Conservation (phyloP, 768 basidiomycete genomes). For the Ramaria rubella region DNA sequence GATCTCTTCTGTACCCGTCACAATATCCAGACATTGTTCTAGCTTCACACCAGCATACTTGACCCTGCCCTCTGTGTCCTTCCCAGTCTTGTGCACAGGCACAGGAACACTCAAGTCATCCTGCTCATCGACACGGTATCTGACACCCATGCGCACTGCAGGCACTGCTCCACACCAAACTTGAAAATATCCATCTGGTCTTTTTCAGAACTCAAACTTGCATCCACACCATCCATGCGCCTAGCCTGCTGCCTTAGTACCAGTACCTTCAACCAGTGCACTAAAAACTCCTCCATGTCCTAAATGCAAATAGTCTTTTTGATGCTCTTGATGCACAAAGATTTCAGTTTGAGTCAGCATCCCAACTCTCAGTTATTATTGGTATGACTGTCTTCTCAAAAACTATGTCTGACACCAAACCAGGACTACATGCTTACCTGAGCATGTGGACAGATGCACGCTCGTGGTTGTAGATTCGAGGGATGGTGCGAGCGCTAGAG, state of each 20-base stretch:
- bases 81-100: conserved; percentile 45
- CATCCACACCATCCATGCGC: conserved; percentile 31
- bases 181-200: conserved; percentile 75
- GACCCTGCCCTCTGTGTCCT: conserved; percentile 53
- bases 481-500: too few relatives aligned
- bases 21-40: conserved; percentile 50
- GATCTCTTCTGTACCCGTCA: conserved; percentile 59
- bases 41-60: conserved; percentile 59
- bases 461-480: too few relatives aligned
- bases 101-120: conserved; percentile 81
- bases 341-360: too few relatives aligned
- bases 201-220: too few relatives aligned
- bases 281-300: conserved; percentile 92
- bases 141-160: conserved; percentile 75
- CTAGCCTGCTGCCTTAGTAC: conserved; percentile 65
- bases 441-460: too few relatives aligned
- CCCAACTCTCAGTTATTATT: too few relatives aligned
- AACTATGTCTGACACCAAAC: too few relatives aligned
- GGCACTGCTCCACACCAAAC: conserved; percentile 79
- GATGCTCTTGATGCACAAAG: too few relatives aligned
- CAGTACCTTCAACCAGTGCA: conserved; percentile 65
- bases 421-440: too few relatives aligned
- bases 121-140: conserved; percentile 70
- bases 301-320: too few relatives aligned
- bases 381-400: too few relatives aligned